A percentile compares a stretch with the other conserved stretches of the same genome.
phyloP scores from a whole-genome alignment of 1,284 basidiomycete genomes.

The Sparassis latifolia region DNA sequence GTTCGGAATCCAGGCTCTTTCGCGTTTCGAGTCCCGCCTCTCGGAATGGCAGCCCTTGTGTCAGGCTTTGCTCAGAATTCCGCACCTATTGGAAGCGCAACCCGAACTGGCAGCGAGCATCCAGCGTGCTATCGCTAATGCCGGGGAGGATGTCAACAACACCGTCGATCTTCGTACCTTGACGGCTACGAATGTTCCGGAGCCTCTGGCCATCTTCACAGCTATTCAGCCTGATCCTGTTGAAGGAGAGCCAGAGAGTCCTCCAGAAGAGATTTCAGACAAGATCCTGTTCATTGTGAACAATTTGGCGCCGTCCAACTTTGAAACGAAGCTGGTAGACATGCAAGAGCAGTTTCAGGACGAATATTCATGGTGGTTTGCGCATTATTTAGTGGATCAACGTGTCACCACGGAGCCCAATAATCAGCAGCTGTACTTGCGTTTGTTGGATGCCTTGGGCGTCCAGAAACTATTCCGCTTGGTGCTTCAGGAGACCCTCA shows the following conservation, averaged over 20 bases:
- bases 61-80: conserved; percentile 83
- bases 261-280: conserved; percentile 87
- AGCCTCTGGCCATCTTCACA: conserved; percentile 57
- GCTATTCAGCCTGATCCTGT: conserved; percentile 65
- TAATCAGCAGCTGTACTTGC: conserved; percentile 93
- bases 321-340: conserved; percentile 81
- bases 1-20: conserved; percentile 90
- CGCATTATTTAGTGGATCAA: conserved; percentile 94
- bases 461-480: conserved; percentile 62
- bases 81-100: conserved; percentile 81
- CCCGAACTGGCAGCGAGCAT: conserved; percentile 81
- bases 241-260: conserved; percentile 58
- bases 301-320: conserved; percentile 93
- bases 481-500: conserved; percentile 89
- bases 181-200: conserved; percentile 28
- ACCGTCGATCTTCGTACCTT: conserved; percentile 34
- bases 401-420: conserved; percentile 96
- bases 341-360: conserved; percentile 81
- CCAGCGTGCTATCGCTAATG: conserved; percentile 59
- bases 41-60: conserved; percentile 94
- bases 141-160: conserved; percentile 34
- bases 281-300: conserved; percentile 97
- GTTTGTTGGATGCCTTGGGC: conserved; percentile 84
- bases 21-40: conserved; percentile 83
- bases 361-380: conserved; percentile 90